phyloP scores from a whole-genome alignment of 305 asterid genomes.

The Rubia occidens region DNA sequence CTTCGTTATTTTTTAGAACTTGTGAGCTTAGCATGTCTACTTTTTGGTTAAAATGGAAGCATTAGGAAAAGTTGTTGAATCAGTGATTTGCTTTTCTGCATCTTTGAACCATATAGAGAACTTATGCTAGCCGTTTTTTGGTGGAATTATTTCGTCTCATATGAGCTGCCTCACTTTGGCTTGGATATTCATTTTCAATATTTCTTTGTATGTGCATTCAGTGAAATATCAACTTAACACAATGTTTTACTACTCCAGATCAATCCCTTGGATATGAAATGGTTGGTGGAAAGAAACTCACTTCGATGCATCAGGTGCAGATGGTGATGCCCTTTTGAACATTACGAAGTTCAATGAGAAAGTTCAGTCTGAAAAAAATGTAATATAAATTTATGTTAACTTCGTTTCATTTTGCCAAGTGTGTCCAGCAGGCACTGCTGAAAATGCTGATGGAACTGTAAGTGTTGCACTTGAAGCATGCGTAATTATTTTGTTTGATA shows the following conservation, averaged over 20 bases:
- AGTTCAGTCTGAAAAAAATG: constrained; percentile 22
- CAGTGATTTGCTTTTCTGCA: neutral
- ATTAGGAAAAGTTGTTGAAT: neutral
- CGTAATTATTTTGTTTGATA: neutral
- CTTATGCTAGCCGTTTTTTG: neutral
- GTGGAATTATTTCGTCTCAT: neutral
- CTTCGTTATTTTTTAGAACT: neutral
- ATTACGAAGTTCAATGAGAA: constrained; percentile 87
- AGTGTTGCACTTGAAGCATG: constrained; percentile 20
- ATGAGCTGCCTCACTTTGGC: neutral
- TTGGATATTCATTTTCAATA: neutral
- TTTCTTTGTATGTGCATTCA: neutral
- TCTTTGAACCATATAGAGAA: neutral
- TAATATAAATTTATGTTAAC: neutral
- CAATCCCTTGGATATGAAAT: constrained; percentile 62
- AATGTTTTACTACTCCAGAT: constrained; percentile 29
- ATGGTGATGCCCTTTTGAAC: constrained; percentile 76
- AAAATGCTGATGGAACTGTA: constrained; percentile 91
- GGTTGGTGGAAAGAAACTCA: constrained; percentile 99
- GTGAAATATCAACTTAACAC: neutral
- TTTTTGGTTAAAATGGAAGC: neutral
- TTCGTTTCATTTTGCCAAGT: constrained; percentile 42
- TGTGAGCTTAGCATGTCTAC: neutral
- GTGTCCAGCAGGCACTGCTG: constrained; percentile 75
- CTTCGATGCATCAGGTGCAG: constrained; percentile 80